Evolutionary conservation across 176 grass and related monocot genomes (phyloP), one percentile per base, ranked within the genome.

Genomic region (Oryza glumipatula): DNA sequence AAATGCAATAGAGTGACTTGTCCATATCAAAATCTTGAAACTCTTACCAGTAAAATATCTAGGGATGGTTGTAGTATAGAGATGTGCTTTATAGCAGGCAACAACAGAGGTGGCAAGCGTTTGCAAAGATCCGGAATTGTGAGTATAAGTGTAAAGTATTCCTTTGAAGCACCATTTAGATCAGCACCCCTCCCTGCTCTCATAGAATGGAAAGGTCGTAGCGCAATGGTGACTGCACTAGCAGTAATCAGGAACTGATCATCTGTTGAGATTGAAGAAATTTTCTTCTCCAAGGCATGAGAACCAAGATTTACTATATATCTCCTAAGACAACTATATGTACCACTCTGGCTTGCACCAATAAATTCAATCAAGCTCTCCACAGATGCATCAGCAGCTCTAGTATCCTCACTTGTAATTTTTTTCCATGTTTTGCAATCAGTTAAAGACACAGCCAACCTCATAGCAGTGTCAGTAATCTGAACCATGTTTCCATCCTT

Each of bases 341-440:
- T 87, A 58, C 85, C 85, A 84, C 85, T 95, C 65, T 79, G 82
- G 41, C 67, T 86, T 83, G 80, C 41, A 49, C 81, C 80, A 65
- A 98, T 88, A 90, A 87, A 95, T 85, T 80, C 76, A 83, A 95
- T 92, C 86, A 98, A 93, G 80, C 45, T 85, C 70, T 89, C 83
- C 77, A 95, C 73, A 80, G 76, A 81, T 12, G 74, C 77, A 90
- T 92, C 85, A 81, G 91, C 91, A 73, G 82, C 73, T 60, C 28
- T 85, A 72, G 67, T 72, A 71, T 87, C 79, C 46, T 85, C 85
- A 85, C 23, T 88, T 73, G 76, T 87, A 61, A 98, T 43, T 10
- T 44, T 81, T 80, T 95, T 95, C 96, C 96, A 98, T 45, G 88
- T 92, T 90, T 90, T 95, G 45, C 72, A 63, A 86, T 98, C 96